A percentile compares a stretch with the other conserved stretches of the same genome.
phyloP scores from a whole-genome alignment of 352 stramenopile genomes.

The Phytopythium oedochilum region DNA sequence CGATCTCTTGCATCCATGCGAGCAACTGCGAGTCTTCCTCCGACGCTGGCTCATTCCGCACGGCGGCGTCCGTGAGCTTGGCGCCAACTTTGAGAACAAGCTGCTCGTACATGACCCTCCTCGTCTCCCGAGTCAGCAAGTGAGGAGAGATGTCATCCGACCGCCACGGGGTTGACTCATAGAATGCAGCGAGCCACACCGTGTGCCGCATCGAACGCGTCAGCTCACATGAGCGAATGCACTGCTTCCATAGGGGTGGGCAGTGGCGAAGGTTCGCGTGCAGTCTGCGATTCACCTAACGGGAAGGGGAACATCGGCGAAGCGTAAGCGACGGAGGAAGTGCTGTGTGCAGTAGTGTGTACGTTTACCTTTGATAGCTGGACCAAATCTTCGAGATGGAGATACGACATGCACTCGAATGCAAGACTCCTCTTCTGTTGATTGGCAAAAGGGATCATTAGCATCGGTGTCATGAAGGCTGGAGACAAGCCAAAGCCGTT shows the following conservation, averaged over 20 bases:
- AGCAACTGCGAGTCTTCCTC: conserved; percentile 45
- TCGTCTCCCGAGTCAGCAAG: conserved; percentile 33
- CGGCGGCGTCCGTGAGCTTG: conserved; percentile 24
- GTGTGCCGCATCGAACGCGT: conserved; percentile 36
- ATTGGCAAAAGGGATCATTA: neutral
- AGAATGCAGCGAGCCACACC: conserved; percentile 65
- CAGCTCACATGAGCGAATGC: conserved; percentile 52
- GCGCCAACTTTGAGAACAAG: conserved; percentile 53
- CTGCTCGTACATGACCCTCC: conserved; percentile 55
- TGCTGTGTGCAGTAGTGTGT: too few species aligned
- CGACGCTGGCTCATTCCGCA: conserved; percentile 15
- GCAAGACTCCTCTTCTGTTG: conserved; percentile 24
- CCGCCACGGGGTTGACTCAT: conserved; percentile 50
- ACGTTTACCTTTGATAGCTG: neutral
- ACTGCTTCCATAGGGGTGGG: conserved; percentile 71
- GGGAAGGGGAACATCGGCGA: neutral
- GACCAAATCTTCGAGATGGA: conserved; percentile 32
- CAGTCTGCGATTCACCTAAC: conserved; percentile 31
- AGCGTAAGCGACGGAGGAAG: neutral
- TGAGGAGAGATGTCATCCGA: conserved; percentile 29
- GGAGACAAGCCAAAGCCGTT: too few species aligned
- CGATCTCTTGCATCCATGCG: conserved; percentile 75
- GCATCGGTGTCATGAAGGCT: too few species aligned
- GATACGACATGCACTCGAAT: conserved; percentile 38
- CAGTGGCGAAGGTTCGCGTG: conserved; percentile 32